phyloP scores from a whole-genome alignment of 129 eudicot genomes.

The Ambrosia artemisiifolia region DNA sequence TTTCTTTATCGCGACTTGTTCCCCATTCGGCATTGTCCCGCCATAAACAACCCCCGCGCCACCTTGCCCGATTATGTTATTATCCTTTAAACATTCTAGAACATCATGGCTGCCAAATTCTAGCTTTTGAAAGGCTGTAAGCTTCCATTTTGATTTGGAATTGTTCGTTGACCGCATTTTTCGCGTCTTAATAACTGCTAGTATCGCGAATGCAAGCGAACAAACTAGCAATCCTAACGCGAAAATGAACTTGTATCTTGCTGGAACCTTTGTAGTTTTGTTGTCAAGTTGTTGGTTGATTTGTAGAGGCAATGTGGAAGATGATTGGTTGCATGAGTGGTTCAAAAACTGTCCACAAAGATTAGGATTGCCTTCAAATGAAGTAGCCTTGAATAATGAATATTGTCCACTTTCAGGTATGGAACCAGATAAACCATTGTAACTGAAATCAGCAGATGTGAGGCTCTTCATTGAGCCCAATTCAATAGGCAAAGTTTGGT shows the following conservation, averaged over 20 bases:
- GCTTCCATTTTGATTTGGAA: constrained; percentile 51
- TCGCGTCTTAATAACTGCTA: constrained; percentile 62
- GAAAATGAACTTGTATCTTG: constrained; percentile 53
- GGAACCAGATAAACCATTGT: constrained; percentile 58
- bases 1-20: constrained; percentile 64
- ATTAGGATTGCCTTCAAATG: constrained; percentile 54
- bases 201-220: constrained; percentile 46
- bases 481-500: constrained; percentile 47
- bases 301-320: constrained; percentile 20
- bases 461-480: constrained; percentile 65
- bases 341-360: constrained; percentile 47
- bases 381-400: constrained; percentile 46
- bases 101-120: constrained; percentile 60
- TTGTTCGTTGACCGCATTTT: constrained; percentile 28
- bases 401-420: constrained; percentile 64
- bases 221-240: constrained; percentile 63
- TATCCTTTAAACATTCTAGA: constrained; percentile 60
- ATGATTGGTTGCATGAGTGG: constrained; percentile 45
- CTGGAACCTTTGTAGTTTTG: constrained; percentile 47
- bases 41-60: constrained; percentile 74
- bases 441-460: constrained; percentile 69
- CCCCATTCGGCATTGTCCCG: constrained; percentile 75
- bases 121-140: constrained; percentile 67
- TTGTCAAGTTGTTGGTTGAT: constrained; percentile 22
- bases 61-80: constrained; percentile 68